A percentile compares a stretch with the other conserved stretches of the same genome.
phyloP scores from a whole-genome alignment of 768 basidiomycete species.

The Trametes sanguinea region DNA sequence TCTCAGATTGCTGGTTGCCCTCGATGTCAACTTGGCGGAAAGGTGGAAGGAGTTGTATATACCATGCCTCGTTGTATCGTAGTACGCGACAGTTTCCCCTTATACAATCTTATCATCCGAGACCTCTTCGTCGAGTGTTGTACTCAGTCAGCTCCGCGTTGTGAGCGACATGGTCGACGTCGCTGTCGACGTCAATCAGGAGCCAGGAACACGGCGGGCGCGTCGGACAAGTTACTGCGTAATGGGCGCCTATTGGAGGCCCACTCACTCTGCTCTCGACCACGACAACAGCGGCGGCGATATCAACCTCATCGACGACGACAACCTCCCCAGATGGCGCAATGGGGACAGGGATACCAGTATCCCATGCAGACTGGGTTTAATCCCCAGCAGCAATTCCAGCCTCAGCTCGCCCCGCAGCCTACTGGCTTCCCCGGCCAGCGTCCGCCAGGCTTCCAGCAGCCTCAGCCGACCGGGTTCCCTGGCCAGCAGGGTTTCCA shows the following conservation, averaged over 20 bases:
- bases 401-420: slow-evolving; percentile 53
- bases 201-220: no score
- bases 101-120: no score
- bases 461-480: slow-evolving; percentile 66
- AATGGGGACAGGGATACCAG: slow-evolving; percentile 75
- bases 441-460: slow-evolving; percentile 40
- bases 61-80: no score
- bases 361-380: slow-evolving; percentile 77
- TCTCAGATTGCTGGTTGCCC: no score
- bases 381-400: slow-evolving; percentile 43
- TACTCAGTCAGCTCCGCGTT: no score
- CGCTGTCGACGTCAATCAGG: no score
- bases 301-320: slow-evolving; percentile 3
- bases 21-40: no score
- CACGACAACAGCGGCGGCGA: slow-evolving; percentile 9
- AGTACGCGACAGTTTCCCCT: no score
- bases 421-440: slow-evolving; percentile 56
- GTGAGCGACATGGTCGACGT: no score
- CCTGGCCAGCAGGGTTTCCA: slow-evolving; percentile 47
- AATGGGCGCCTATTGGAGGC: not conserved
- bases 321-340: slow-evolving; percentile 53
- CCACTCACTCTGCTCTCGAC: slow-evolving; percentile 2
- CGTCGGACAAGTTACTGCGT: not conserved
- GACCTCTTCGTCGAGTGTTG: no score
- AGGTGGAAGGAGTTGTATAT: no score